A percentile compares a stretch with the other conserved stretches of the same genome.
These are phyloP conservation scores for Besnoitia besnoiti DNA, from an alignment of 169 alveolate species.

Conservation along the genomic window DNA sequence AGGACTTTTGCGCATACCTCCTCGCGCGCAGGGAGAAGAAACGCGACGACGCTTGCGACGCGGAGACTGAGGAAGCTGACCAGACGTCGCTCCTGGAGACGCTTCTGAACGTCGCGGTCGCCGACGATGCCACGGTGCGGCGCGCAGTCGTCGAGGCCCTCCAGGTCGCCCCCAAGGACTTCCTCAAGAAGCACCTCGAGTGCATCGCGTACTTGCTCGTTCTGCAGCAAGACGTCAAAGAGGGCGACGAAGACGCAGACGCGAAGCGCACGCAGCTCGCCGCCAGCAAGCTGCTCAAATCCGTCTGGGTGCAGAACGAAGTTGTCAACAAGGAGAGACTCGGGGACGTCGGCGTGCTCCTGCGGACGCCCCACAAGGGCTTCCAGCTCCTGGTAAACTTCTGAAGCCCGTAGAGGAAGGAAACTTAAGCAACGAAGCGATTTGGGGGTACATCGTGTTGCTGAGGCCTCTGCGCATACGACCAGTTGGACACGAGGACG, in stretches of 20 bases:
- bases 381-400: constrained; percentile 5
- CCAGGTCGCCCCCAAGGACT: neutral
- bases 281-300: neutral
- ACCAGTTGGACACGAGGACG: no score
- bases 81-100: neutral
- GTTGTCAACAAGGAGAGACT: constrained; percentile 6
- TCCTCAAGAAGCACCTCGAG: neutral
- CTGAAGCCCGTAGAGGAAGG: neutral
- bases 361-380: neutral
- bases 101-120: constrained; percentile 20
- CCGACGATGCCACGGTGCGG: neutral
- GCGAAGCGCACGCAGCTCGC: neutral
- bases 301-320: neutral
- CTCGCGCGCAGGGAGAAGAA: neutral
- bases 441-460: neutral
- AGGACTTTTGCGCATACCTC: constrained; percentile 14
- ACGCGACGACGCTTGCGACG: neutral
- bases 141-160: constrained; percentile 38
- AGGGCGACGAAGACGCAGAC: constrained; percentile 10
- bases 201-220: constrained; percentile 27
- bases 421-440: neutral
- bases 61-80: neutral
- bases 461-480: no score
- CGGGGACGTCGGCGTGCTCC: neutral
- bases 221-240: neutral